Conservation (phyloP, 768 basidiomycete genomes). For the Calocybe gangraenosa region DNA sequence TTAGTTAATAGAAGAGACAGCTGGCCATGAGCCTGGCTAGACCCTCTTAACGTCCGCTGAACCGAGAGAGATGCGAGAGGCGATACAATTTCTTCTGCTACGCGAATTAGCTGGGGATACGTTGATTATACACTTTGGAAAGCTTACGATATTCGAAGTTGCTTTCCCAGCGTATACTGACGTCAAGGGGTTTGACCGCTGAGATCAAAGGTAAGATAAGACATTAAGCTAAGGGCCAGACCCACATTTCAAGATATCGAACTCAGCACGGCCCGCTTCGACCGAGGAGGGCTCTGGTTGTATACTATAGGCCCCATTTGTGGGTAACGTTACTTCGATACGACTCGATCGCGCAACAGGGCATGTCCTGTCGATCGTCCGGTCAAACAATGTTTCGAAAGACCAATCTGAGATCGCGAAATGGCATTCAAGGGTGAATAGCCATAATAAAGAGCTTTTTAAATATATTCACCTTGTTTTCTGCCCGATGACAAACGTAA, state of each 20-base stretch:
- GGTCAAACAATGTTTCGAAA: conserved; percentile 62
- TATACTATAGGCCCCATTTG: conserved; percentile 37
- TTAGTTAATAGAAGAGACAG: conserved; percentile 70
- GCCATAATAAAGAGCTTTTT: background rate
- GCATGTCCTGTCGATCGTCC: conserved; percentile 58
- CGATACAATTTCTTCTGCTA: conserved; percentile 34
- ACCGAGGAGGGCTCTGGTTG: conserved; percentile 45
- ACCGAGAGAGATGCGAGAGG: conserved; percentile 54
- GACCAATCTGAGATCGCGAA: conserved; percentile 60
- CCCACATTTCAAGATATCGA: conserved; percentile 46
- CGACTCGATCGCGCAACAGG: conserved; percentile 64
- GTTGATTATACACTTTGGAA: background rate
- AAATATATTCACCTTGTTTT: conserved; percentile 46
- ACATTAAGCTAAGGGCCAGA: conserved; percentile 3
- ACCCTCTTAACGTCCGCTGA: conserved; percentile 67
- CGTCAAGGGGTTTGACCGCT: conserved; percentile 47
- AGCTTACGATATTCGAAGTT: conserved; percentile 63
- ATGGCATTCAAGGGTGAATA: conserved; percentile 5
- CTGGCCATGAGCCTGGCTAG: conserved; percentile 71
- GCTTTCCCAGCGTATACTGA: conserved; percentile 52
- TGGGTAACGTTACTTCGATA: conserved; percentile 46
- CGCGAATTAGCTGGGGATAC: background rate
- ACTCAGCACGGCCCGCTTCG: conserved; percentile 36
- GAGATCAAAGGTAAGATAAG: conserved; percentile 13
- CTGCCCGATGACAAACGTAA: conserved; percentile 47